Base-by-base conservation (phyloP, 176 grass and related monocot species). In the Typha latifolia region DNA sequence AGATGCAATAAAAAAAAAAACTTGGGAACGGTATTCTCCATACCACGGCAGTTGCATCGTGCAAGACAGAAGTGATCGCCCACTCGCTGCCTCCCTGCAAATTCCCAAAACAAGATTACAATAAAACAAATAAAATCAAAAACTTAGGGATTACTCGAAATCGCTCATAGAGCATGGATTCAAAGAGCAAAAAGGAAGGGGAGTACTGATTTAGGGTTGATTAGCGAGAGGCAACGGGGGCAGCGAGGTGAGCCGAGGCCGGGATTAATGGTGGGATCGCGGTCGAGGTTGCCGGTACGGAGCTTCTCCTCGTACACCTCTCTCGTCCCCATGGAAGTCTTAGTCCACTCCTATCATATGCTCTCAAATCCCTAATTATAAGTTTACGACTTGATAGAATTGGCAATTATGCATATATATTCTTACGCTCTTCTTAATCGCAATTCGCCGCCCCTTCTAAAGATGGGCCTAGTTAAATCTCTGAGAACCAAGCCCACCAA, bases 241-340 rank as follows among this genome's bases (percentile, higher is more conserved):
- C 89, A 99, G 27, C 86, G 84, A 34, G 89, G 69, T 21, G 89
- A 85, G 23, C 94, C 86, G 10, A 93, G 84, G 71, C 94, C 94
- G 7, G 89, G 94, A 53, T 83, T 90, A 48, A 99, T 82, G 49
- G 94, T 99, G 20, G 94, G 89, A 64, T 99, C 94, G 51, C 81
- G 89, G 63, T 99, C 74, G 49, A 99, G 75, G 50, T 85, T 87
- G 51, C 89, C 94, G 50, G 71, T 90, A 6, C 86, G 94, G 26
- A 93, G 86, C 81, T 93, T 99, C 89, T 99, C 89, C 79, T 99
- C 94, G 78, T 99, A 99, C 21, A 99, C 94, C 79, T 99, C 81
- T 64, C 86, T 81, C 3, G 94, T 99, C 27, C 94, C 94, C 94
- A 99, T 99, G 70, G 2, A 49, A 23, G 50, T 31, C 51, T 62